A percentile compares a stretch with the other conserved stretches of the same genome.
phyloP scores from a whole-genome alignment of 495 filamentous ascomycete species.

The Xylaria nigripes region DNA sequence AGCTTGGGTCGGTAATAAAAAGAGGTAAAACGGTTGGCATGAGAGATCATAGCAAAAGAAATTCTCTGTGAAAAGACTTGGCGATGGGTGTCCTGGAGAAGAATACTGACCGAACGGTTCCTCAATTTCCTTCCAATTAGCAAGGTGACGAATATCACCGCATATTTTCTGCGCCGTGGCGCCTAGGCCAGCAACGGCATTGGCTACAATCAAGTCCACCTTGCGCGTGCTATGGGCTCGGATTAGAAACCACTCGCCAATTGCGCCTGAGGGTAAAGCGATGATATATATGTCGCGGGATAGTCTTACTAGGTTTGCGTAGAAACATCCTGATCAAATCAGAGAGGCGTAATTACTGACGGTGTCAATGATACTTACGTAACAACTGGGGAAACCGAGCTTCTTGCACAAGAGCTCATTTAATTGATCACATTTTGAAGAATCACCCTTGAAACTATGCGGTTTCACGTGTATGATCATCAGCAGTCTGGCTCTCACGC shows the following conservation, averaged over 20 bases:
- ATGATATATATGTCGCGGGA: neutral
- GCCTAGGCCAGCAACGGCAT: constrained; percentile 75
- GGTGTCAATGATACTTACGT: constrained; percentile 22
- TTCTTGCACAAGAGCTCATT: constrained; percentile 76
- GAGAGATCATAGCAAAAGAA: too few species aligned
- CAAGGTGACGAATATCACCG: constrained; percentile 68
- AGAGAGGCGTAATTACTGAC: neutral
- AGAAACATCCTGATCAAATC: constrained; percentile 17
- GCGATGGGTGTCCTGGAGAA: neutral
- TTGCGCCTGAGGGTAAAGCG: neutral
- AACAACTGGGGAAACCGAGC: constrained; percentile 69
- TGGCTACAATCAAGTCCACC: constrained; percentile 72
- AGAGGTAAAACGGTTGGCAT: neutral
- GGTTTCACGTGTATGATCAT: neutral
- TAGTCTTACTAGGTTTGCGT: constrained; percentile 27
- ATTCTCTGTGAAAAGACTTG: neutral
- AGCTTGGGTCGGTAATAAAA: neutral
- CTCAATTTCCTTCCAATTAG: constrained; percentile 73
- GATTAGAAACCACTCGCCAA: neutral
- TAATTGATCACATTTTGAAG: constrained; percentile 66
- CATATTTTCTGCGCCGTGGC: constrained; percentile 67
- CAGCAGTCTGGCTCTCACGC: neutral
- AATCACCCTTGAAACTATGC: constrained; percentile 62
- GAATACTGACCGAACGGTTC: constrained; percentile 61
- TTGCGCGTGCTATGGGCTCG: constrained; percentile 56